Percentiles rank a stretch among this genome's conserved stretches.
phyloP scores from a whole-genome alignment of 2,329 filamentous ascomycete species.

The Pseudopithomyces chartarum region DNA sequence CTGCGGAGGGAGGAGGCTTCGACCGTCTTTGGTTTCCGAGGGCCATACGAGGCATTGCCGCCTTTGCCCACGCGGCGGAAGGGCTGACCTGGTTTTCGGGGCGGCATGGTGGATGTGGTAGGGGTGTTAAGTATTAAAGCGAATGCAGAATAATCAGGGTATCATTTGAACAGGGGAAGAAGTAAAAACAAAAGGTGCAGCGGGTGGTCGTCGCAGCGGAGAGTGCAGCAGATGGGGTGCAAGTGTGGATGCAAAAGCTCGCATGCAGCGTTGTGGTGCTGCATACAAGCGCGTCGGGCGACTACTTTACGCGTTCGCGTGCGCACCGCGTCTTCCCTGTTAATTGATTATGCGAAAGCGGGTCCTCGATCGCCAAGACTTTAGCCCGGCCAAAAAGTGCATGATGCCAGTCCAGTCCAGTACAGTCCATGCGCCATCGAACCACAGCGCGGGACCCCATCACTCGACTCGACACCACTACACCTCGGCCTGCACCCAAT shows the following conservation, averaged over 20 bases:
- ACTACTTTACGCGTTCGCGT: conserved; percentile 26
- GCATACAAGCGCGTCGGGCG: conserved; percentile 23
- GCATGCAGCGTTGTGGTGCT: conserved; percentile 15
- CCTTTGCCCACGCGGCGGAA: conserved; percentile 51
- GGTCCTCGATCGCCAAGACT: neutral
- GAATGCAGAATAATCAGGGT: conserved; percentile 20
- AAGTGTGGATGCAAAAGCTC: conserved; percentile 5
- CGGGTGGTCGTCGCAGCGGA: neutral
- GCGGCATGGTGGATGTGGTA: conserved; percentile 46
- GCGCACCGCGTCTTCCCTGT: conserved; percentile 19
- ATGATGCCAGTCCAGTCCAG: conserved; percentile 26
- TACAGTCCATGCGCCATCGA: conserved; percentile 1
- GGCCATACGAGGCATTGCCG: conserved; percentile 52
- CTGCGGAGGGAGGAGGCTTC: conserved; percentile 74
- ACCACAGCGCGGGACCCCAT: neutral
- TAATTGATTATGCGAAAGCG: conserved; percentile 29
- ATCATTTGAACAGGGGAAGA: conserved; percentile 34
- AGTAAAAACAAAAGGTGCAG: conserved; percentile 15
- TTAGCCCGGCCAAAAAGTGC: conserved; percentile 18
- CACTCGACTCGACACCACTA: neutral
- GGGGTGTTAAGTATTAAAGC: conserved; percentile 4
- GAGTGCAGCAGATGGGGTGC: neutral
- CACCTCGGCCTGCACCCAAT: neutral
- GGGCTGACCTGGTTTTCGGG: conserved; percentile 48
- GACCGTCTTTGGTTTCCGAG: conserved; percentile 73